These are phyloP conservation scores for Solanum okadae DNA, from an alignment of 257 asterid species.

Conservation along the genomic window DNA sequence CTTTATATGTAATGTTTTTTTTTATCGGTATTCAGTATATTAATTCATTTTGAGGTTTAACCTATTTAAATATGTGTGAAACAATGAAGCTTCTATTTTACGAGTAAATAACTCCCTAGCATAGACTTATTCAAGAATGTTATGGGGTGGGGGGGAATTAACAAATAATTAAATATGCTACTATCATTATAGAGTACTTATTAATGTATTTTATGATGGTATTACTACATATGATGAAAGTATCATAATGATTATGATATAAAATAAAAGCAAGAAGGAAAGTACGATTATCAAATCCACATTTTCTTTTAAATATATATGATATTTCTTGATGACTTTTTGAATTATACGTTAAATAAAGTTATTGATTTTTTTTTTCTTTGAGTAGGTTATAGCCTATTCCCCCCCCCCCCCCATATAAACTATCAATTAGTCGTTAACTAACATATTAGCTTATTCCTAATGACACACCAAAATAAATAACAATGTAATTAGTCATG, in stretches of 20 bases:
- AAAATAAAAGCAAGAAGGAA: background rate
- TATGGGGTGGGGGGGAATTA: too few relatives aligned
- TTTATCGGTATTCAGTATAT: background rate
- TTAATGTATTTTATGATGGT: background rate
- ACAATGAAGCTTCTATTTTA: accelerated
- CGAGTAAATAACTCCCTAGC: background rate
- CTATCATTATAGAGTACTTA: background rate
- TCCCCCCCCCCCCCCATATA: background rate
- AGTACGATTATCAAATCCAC: background rate
- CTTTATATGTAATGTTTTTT: background rate
- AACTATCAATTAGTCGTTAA: background rate
- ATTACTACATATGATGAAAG: too few relatives aligned
- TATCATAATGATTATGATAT: background rate
- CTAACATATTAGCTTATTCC: background rate
- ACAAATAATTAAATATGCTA: background rate
- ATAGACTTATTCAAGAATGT: background rate
- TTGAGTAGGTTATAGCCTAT: background rate
- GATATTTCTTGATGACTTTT: background rate
- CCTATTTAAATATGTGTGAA: background rate
- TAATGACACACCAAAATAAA: background rate
- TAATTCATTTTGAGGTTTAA: accelerated
- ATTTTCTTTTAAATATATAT: background rate
- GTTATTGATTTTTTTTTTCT: background rate
- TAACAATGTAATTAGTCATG: background rate
- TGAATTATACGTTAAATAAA: background rate